phyloP scores from a whole-genome alignment of 805 yeast genomes.

The Suhomyces kilbournensis region DNA sequence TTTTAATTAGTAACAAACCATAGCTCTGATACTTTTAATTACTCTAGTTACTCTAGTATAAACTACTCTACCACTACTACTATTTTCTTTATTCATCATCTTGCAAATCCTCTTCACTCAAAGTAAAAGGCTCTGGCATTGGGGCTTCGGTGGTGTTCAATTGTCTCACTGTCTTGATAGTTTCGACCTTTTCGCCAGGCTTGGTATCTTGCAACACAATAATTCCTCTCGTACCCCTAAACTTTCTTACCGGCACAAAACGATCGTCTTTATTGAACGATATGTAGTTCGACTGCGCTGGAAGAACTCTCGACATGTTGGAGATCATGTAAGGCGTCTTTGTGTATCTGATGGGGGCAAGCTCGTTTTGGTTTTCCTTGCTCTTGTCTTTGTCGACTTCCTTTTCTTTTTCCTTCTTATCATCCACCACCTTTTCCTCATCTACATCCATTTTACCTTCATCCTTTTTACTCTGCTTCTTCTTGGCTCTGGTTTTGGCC shows the following conservation, averaged over 20 bases:
- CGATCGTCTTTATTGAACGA: conserved; percentile 68
- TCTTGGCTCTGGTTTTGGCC: conserved; percentile 90
- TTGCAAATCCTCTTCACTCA: conserved; percentile 54
- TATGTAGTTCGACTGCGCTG: conserved; percentile 80
- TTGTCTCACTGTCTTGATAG: conserved; percentile 83
- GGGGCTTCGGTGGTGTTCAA: conserved; percentile 72
- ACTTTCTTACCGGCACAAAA: conserved; percentile 79
- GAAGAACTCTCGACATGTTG: conserved; percentile 85
- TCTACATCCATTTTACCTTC: conserved; percentile 44
- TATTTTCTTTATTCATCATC: conserved; percentile 16
- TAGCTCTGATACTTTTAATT: too few relatives aligned
- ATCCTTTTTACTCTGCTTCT: conserved; percentile 47
- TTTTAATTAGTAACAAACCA: too few relatives aligned
- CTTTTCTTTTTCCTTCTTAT: conserved; percentile 16
- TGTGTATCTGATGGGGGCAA: conserved; percentile 49
- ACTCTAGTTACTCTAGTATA: too few relatives aligned
- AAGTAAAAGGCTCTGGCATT: conserved; percentile 64
- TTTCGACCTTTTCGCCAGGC: conserved; percentile 58
- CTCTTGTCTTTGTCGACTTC: conserved; percentile 22
- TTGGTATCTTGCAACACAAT: conserved; percentile 64
- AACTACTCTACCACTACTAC: too few relatives aligned
- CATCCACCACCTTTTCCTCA: conserved; percentile 15
- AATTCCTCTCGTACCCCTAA: conserved; percentile 66
- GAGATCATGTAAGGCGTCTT: conserved; percentile 66
- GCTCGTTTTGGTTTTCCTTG: conserved; percentile 25